Base-by-base conservation (phyloP, 805 yeast genomes). In the Cyberlindnera maclurae region DNA sequence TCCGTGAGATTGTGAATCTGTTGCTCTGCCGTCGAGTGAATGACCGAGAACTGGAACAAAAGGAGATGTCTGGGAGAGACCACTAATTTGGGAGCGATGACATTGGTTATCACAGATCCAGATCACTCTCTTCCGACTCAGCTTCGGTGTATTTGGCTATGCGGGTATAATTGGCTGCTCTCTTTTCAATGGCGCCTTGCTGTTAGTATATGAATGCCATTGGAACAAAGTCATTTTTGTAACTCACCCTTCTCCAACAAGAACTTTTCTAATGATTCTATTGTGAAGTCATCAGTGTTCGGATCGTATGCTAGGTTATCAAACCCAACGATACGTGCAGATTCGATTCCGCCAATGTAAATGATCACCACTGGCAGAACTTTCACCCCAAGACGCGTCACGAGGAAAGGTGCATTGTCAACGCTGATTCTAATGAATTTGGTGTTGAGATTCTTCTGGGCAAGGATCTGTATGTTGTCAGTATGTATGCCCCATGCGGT, bases 301-400 rank as follows among this genome's bases (percentile, higher is more conserved):
- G 65, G 67, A 31, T 53, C 57, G 39, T 47, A 51, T 22, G 77
- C 73, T 32, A 85, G 60, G 26, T 72, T 70, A 37, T 78, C 79
- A 50, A 86, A 80, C 5, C 96, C 96, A 5, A 84, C 69, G 5
- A 84, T 51, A 43, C 85, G 61, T 12, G 70, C 67, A 4, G 64
- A 54, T 49, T 83, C 90, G 32, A 67, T 58, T 1, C 89, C 89
- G 28, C 71, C 63, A 11, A 61, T 63, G 52, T 79, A 86, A 8
- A 77, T 64, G 2, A 82, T 58, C 3, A 85, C 77, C 46, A 78
- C 79, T 0, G 96, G 96, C 5, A 86, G 64, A 10, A 81, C 77
- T 53, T 80, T 75, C 36, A 87, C 68, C 3, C 66, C 63, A 29
- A 87, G 66, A 52, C 75, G 77, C 3, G 75, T 61, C 4, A 77